A percentile compares a stretch with the other conserved stretches of the same genome.
Evolutionary conservation across 768 basidiomycete genomes (phyloP).

Genomic region (Gloeophyllum trabeum): DNA sequence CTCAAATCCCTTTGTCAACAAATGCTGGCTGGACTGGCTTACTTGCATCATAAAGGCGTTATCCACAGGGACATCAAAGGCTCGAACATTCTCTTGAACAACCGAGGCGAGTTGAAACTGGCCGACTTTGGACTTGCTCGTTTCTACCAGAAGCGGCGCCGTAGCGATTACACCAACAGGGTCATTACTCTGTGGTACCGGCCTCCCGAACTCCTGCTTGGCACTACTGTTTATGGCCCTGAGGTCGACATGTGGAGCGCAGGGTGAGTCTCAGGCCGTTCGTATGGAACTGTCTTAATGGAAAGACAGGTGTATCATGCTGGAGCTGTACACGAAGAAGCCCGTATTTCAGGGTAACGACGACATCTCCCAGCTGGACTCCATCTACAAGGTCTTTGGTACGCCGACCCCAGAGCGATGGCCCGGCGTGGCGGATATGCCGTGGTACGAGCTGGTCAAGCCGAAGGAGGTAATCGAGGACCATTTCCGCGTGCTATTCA

Average conservation of each 20-base stretch:
- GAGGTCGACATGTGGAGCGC: constrained; percentile 99
- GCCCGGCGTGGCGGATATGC: constrained; percentile 72
- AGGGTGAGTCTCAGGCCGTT: constrained; percentile 38
- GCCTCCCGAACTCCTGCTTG: constrained; percentile 89
- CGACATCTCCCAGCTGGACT: constrained; percentile 94
- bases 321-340: constrained; percentile 91
- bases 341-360: constrained; percentile 98
- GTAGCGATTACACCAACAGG: constrained; percentile 95
- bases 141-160: constrained; percentile 86
- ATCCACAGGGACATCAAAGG: constrained; percentile 99
- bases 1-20: constrained; percentile 93
- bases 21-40: constrained; percentile 90
- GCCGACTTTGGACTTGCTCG: constrained; percentile 96
- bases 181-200: constrained; percentile 99
- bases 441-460: constrained; percentile 98
- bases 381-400: constrained; percentile 84
- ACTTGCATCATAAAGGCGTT: constrained; percentile 91
- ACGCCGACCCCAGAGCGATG: constrained; percentile 79
- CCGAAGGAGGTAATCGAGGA: constrained; percentile 67
- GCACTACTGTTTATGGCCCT: constrained; percentile 91
- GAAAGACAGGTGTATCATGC: constrained; percentile 81
- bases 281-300: neutral
- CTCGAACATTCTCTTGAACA: constrained; percentile 92
- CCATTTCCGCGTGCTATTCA: constrained; percentile 76
- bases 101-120: constrained; percentile 86